Conservation (phyloP, 1,284 basidiomycete species). For the Marasmius oreades region DNA sequence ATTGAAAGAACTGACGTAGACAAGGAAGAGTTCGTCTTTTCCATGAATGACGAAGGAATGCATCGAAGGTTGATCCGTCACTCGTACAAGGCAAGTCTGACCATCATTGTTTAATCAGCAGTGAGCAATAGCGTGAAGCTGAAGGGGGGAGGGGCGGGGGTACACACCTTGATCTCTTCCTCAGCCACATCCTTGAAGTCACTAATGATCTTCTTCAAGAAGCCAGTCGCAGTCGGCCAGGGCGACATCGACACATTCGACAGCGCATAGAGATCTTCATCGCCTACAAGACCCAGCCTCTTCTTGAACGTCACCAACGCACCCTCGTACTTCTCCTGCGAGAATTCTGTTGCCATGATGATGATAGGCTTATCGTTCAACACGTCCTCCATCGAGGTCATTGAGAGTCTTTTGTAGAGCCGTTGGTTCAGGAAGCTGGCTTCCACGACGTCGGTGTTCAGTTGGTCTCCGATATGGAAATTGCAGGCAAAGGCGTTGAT, state of each 20-base stretch:
- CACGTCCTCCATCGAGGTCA: slow-evolving; percentile 26
- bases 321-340: slow-evolving; percentile 30
- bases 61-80: slow-evolving; percentile 26
- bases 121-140: not conserved
- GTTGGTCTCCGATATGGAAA: slow-evolving; percentile 32
- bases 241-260: slow-evolving; percentile 43
- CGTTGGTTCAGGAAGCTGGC: slow-evolving; percentile 40
- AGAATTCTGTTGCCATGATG: slow-evolving; percentile 32
- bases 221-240: slow-evolving; percentile 33
- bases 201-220: slow-evolving; percentile 29
- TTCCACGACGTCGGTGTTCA: slow-evolving; percentile 40
- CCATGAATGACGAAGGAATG: slow-evolving; percentile 41
- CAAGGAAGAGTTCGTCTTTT: slow-evolving; percentile 30
- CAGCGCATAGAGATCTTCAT: slow-evolving; percentile 34
- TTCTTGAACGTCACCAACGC: slow-evolving; percentile 32
- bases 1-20: slow-evolving; percentile 36
- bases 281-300: slow-evolving; percentile 32
- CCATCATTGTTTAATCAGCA: not conserved
- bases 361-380: slow-evolving; percentile 29
- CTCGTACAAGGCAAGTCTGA: slow-evolving; percentile 23
- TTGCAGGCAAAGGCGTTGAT: slow-evolving; percentile 47
- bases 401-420: slow-evolving; percentile 36
- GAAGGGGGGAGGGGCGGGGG: too few species aligned
- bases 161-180: slow-evolving; percentile 25
- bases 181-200: slow-evolving; percentile 30